A percentile compares a stretch with the other conserved stretches of the same genome.
Evolutionary conservation across 2,329 filamentous ascomycete genomes (phyloP).

Genomic region (Stachybotrys chartarum): DNA sequence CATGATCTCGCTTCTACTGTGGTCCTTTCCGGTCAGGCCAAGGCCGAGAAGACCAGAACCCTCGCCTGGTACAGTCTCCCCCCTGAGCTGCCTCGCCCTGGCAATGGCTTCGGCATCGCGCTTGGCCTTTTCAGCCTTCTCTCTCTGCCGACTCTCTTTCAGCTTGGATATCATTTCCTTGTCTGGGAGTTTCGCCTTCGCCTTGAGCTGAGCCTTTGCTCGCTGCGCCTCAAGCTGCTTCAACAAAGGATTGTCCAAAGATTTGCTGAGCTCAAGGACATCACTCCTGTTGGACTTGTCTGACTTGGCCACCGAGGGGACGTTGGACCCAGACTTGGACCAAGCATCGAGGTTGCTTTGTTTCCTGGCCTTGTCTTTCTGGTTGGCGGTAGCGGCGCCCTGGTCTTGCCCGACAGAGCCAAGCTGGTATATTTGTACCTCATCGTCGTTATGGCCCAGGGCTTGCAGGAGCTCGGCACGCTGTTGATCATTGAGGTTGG

Average conservation of each 20-base stretch:
- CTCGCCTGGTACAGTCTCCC: constrained; percentile 48
- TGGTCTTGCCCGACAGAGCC: constrained; percentile 19
- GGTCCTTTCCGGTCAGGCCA: constrained; percentile 69
- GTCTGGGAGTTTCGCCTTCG: constrained; percentile 23
- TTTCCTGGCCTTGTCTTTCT: constrained; percentile 37
- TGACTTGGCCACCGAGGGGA: constrained; percentile 15
- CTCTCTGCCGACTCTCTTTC: constrained; percentile 65
- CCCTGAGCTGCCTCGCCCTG: constrained; percentile 46
- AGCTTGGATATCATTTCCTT: constrained; percentile 38
- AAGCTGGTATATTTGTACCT: constrained; percentile 40
- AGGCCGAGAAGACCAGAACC: constrained; percentile 72
- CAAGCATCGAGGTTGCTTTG: constrained; percentile 56
- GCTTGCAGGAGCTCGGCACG: constrained; percentile 72
- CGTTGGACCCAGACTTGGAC: constrained; percentile 42
- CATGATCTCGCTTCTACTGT: constrained; percentile 83
- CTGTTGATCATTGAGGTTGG: constrained; percentile 74
- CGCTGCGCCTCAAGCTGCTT: constrained; percentile 36
- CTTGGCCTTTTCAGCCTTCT: constrained; percentile 66
- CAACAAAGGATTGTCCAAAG: constrained; percentile 39
- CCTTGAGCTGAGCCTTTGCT: constrained; percentile 19
- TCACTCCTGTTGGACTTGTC: constrained; percentile 37
- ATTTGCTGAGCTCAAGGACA: constrained; percentile 37
- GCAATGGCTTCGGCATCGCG: constrained; percentile 67
- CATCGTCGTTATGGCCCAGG: constrained; percentile 51
- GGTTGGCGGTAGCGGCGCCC: constrained; percentile 10